Percentiles rank a stretch among this genome's conserved stretches.
phyloP scores from a whole-genome alignment of 2,329 filamentous ascomycete genomes.

The Harringtonia aguacate region DNA sequence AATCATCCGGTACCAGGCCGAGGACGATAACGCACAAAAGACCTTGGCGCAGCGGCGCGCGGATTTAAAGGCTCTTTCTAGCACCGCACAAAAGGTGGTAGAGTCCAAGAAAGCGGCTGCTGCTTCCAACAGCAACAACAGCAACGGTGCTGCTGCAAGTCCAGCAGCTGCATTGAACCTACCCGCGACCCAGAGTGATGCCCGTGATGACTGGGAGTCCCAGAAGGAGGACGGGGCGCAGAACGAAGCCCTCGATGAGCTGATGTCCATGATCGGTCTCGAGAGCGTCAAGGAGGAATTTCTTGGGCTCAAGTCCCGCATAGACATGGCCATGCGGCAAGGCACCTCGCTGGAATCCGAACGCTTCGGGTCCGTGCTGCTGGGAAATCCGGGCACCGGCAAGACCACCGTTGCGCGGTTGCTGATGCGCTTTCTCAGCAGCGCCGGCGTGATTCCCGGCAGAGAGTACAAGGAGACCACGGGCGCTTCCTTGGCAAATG shows the following conservation, averaged over 20 bases:
- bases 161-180: no score
- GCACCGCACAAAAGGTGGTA: no score
- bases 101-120: no score
- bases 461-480: slow-evolving; percentile 53
- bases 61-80: no score
- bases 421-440: slow-evolving; percentile 55
- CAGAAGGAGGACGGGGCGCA: slow-evolving; percentile 33
- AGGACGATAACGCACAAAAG: slow-evolving; percentile 23
- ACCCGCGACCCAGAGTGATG: no score
- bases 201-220: slow-evolving; percentile 47
- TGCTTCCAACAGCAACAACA: no score
- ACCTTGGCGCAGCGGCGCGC: slow-evolving; percentile 20
- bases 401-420: slow-evolving; percentile 69
- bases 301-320: slow-evolving; percentile 48
- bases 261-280: slow-evolving; percentile 64
- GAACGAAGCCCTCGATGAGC: slow-evolving; percentile 44
- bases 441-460: slow-evolving; percentile 52
- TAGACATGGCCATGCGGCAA: slow-evolving; percentile 52
- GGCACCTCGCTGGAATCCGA: slow-evolving; percentile 41
- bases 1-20: slow-evolving; percentile 29
- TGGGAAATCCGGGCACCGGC: slow-evolving; percentile 67
- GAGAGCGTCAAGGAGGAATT: slow-evolving; percentile 58
- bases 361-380: slow-evolving; percentile 49
- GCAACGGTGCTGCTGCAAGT: no score
- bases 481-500: slow-evolving; percentile 35